Evolutionary conservation across 2,329 filamentous ascomycete species (phyloP), one percentile per base, ranked within the genome.

Genomic region (Harringtonia aguacate): DNA sequence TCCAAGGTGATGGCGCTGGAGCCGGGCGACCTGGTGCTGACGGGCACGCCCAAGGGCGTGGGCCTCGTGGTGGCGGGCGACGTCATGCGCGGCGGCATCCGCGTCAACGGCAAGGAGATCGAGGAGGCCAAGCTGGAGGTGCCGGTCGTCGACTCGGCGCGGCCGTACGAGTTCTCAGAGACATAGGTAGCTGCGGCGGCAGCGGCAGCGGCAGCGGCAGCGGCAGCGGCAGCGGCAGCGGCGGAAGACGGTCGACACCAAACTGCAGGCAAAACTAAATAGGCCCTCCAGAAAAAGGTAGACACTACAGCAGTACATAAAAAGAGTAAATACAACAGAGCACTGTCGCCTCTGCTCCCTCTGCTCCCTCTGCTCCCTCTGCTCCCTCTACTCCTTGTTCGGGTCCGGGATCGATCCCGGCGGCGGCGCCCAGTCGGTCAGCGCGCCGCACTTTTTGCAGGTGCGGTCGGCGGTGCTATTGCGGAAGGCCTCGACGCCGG

Each of bases 21-120:
- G 64, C 78, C 84, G 57, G 92, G 90, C 39, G 92, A 98, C 63
- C 81, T 98, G 57, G 79, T 98, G 39, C 68, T 98, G 54, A 98
- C 92, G n/a, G 92, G 92, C 17, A 98, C 92, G 41, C 92, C 92
- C 40, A 95, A 95, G 67, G 92, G 92, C 13, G 92, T 98, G 2
- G 92, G 92, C 2, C 73, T 81, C 18, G 88, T 95, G 2, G 77
- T 80, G 48, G 79, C 85, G 1, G 92, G 92, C 3, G 89, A 98
- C 65, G 71, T 90, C 28, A 86, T 98, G 75, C 81, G 74, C 50
- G 89, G 86, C 22, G 88, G 88, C 4, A 71, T 97, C 53, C 80
- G 77, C 59, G 79, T 95, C 27, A 71, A 74, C 46, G 89, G 89
- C 31, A 80, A 83, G 68, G 87, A 94, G 67, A 64, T 97, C 28